Evolutionary conservation across 2,329 filamentous ascomycete genomes (phyloP), one percentile per base, ranked within the genome.

Genomic region (Pleoardoris graminearum): DNA sequence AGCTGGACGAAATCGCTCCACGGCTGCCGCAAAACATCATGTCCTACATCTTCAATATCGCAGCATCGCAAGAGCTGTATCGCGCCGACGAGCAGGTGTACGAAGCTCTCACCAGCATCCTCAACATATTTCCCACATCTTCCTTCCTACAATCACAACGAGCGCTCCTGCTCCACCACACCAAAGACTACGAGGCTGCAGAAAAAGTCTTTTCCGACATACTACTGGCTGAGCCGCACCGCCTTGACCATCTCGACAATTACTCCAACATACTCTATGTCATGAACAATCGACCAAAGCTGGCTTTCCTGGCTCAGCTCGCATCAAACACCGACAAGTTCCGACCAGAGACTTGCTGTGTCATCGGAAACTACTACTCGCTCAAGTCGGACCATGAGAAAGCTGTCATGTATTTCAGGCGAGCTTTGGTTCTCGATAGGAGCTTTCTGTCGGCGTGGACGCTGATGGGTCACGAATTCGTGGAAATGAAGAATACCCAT

Each of bases 201-300:
- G 84, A 85, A 49, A 72, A 78, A 17, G 81, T 87, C 30, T 86
- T 86, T 59, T 80, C 82, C 61, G 85, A 91, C 61, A 81, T 97
- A 19, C 88, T 81, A 76, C 85, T 61, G 77, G 88, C 77, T 72
- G 79, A 85, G 44, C 85, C 85, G 1, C 79, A 85, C 58, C 82
- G 94, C 6, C 84, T 99, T 16, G 94, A 99, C 70, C 89, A 89
- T 3, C 82, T 99, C 16, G 94, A 99, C 67, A 90, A 96, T 67
- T 99, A 97, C 73, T 97, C 92, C 30, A 99, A 99, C 67, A 96
- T 97, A 17, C 83, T 99, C 12, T 97, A 97, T 69, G 93, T 99
- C 25, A 88, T 97, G 79, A 88, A 89, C 37, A 80, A 89, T 55
- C 83, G 92, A 8, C 91, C 94, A 0, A 96, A 96, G 68, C 81